Base-by-base conservation (phyloP, 768 basidiomycete species). In the Boletus sp. region DNA sequence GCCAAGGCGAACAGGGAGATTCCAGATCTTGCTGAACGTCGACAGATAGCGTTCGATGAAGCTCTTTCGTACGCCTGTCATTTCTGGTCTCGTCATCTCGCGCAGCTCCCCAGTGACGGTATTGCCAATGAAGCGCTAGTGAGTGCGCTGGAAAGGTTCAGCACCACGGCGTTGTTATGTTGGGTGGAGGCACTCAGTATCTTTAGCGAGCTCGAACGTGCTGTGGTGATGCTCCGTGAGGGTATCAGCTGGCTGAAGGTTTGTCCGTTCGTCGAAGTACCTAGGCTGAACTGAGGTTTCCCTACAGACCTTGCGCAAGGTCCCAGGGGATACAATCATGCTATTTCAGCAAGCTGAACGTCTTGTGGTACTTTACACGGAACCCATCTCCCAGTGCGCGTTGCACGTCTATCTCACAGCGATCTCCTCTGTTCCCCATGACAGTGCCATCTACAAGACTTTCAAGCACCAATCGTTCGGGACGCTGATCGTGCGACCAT, bases 1-100 rank as follows among this genome's bases (percentile, higher is more conserved):
- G 24, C 24, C 24, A 24, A 24, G 24, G 24, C 57, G 4, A 66
- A 66, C 44, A 49, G 4, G 3, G 64, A 66, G 17, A 8, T 66
- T 47, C 40, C 40, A 1, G 64, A 64, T 57, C 64, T 66, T 17
- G 32, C 12, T 30, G 62, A 61, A 32, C 64, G 65, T 18, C 58
- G 53, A 1, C 28, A 47, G 17, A 36, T 44, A 7, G 61, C 39
- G 7, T 55, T 64, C 9, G 55, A 66, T 5, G 64, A 59, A 40
- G 56, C 64, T 1, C 54, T 66, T 24, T 11, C 28, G n/a, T 66
- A 66, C 1, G 56, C 64, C 18, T 66, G 65, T 36, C 56, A 58
- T 1, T 66, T 59, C 39, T 66, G 65, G 65, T 55, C 64, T 2
- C 57, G 33, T 50, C 64, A 65, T 40, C 58, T 65, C 8, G 40